phyloP scores from a whole-genome alignment of 1,139 yeast genomes.

The Pichia sp. region DNA sequence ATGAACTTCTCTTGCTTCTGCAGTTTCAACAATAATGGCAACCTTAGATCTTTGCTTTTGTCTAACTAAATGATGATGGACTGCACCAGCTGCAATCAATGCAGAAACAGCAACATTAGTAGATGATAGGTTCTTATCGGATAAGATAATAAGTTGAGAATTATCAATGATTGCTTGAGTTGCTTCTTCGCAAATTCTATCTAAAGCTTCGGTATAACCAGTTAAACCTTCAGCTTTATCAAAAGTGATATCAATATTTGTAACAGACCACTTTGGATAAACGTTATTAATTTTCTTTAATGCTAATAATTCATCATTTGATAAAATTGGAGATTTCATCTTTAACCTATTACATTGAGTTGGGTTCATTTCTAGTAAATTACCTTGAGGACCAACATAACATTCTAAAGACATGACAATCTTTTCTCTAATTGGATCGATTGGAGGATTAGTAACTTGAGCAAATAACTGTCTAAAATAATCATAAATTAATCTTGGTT shows the following conservation, averaged over 20 bases:
- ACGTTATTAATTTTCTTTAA: slow-evolving; percentile 63
- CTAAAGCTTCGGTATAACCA: slow-evolving; percentile 82
- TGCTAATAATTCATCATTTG: slow-evolving; percentile 68
- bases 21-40: slow-evolving; percentile 85
- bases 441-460: slow-evolving; percentile 98
- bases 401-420: slow-evolving; percentile 97
- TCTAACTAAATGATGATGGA: slow-evolving; percentile 92
- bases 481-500: slow-evolving; percentile 85
- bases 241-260: slow-evolving; percentile 85
- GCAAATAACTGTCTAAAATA: slow-evolving; percentile 96
- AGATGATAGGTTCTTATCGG: slow-evolving; percentile 60
- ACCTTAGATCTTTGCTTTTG: slow-evolving; percentile 96
- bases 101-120: slow-evolving; percentile 77
- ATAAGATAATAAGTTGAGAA: slow-evolving; percentile 66
- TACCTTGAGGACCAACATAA: slow-evolving; percentile 96
- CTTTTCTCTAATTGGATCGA: slow-evolving; percentile 94
- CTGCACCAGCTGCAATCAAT: slow-evolving; percentile 93
- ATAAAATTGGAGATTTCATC: slow-evolving; percentile 75
- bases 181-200: slow-evolving; percentile 82
- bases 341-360: slow-evolving; percentile 85
- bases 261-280: slow-evolving; percentile 82
- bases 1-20: slow-evolving; percentile 96
- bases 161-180: slow-evolving; percentile 75
- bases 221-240: slow-evolving; percentile 72
- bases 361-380: slow-evolving; percentile 86